Evolutionary conservation across 2,329 filamentous ascomycete species (phyloP).

Genomic region (Alternaria brassicae): DNA sequence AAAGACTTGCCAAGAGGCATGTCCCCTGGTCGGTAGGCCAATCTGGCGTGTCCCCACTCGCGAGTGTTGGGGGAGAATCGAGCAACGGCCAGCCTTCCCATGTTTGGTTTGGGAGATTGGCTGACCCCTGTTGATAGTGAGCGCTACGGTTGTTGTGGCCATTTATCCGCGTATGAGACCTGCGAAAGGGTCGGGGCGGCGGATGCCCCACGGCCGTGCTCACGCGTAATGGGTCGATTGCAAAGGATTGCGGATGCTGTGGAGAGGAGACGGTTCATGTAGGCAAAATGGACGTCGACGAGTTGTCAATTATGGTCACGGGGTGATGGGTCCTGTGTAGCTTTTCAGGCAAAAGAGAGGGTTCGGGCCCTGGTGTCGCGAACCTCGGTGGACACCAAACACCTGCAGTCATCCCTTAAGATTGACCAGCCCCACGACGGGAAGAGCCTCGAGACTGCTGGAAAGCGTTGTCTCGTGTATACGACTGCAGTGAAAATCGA

Average conservation of each 20-base stretch:
- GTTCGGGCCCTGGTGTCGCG: background rate
- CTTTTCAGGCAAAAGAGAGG: constrained; percentile 12
- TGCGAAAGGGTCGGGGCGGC: constrained; percentile 9
- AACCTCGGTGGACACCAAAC: background rate
- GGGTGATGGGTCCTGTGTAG: background rate
- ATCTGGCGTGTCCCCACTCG: constrained; percentile 9
- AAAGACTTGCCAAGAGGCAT: background rate
- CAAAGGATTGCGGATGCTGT: constrained; percentile 2
- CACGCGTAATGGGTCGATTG: constrained; percentile 16
- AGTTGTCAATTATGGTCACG: background rate
- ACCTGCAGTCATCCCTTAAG: background rate
- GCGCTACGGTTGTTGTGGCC: constrained; percentile 24
- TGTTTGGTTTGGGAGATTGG: background rate
- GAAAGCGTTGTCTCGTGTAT: background rate
- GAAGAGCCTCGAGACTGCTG: background rate
- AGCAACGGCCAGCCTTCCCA: constrained; percentile 2
- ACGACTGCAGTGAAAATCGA: background rate
- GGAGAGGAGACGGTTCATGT: constrained; percentile 1
- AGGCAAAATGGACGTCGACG: constrained; percentile 6
- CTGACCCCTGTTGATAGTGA: constrained; percentile 8
- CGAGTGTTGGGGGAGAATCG: constrained; percentile 1
- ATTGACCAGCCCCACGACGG: background rate
- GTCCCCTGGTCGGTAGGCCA: background rate
- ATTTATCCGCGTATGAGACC: constrained; percentile 32
- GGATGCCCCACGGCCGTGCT: constrained; percentile 19